phyloP scores from a whole-genome alignment of 805 yeast genomes.

The Saturnispora dispora region DNA sequence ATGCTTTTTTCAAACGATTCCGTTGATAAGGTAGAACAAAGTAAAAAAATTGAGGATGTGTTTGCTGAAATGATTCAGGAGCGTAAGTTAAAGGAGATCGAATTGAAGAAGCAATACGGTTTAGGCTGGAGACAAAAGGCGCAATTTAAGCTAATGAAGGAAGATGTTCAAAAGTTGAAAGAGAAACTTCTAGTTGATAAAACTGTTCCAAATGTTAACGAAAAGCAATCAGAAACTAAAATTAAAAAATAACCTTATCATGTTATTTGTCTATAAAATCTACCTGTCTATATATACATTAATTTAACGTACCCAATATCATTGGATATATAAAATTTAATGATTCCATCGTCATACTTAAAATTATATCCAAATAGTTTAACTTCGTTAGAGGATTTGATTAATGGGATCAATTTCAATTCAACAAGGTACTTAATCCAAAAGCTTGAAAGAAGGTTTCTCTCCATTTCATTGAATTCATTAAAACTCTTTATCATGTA shows the following conservation, averaged over 20 bases:
- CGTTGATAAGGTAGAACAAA: slow-evolving; percentile 61
- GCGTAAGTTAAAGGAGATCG: slow-evolving; percentile 48
- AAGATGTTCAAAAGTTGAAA: slow-evolving; percentile 31
- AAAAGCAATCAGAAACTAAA: not conserved
- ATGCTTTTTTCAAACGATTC: slow-evolving; percentile 73
- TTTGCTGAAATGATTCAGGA: slow-evolving; percentile 34
- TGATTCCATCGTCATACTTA: slow-evolving; percentile 12
- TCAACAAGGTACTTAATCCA: slow-evolving; percentile 17
- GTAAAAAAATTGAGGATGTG: slow-evolving; percentile 24
- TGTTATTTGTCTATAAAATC: not conserved
- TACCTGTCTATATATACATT: slow-evolving; percentile 9
- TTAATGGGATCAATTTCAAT: slow-evolving; percentile 9
- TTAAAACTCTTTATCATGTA: slow-evolving; percentile 17
- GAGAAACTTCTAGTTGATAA: slow-evolving; percentile 9
- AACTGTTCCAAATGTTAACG: slow-evolving; percentile 4
- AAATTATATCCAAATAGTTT: slow-evolving; percentile 24
- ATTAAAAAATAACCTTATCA: not conserved
- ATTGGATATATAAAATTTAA: slow-evolving; percentile 17
- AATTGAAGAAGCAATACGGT: slow-evolving; percentile 43
- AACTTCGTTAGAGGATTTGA: not conserved
- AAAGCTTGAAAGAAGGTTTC: slow-evolving; percentile 17
- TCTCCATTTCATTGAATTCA: slow-evolving; percentile 14
- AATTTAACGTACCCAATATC: slow-evolving; percentile 18
- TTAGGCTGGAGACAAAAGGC: slow-evolving; percentile 52
- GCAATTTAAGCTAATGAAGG: slow-evolving; percentile 33